A percentile compares a stretch with the other conserved stretches of the same genome.
Evolutionary conservation across 1,284 basidiomycete genomes (phyloP).

Genomic region (Heterobasidion irregulare): DNA sequence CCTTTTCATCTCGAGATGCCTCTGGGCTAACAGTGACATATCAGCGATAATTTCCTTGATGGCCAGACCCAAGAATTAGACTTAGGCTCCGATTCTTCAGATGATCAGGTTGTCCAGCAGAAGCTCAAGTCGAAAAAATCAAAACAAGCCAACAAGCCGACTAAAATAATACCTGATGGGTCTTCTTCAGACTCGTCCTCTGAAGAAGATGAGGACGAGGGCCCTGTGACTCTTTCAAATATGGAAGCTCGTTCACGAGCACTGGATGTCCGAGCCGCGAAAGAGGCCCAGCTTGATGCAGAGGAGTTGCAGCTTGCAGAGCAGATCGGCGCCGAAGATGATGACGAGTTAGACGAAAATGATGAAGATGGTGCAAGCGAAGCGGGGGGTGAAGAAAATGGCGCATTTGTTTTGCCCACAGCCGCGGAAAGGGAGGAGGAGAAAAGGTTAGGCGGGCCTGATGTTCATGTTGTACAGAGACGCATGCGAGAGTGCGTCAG

Average conservation of each 20-base stretch:
- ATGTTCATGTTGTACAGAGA: slow-evolving; percentile 79
- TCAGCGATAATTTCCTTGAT: slow-evolving; percentile 29
- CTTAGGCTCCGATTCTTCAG: slow-evolving; percentile 60
- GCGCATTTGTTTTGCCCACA: slow-evolving; percentile 72
- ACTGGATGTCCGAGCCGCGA: slow-evolving; percentile 56
- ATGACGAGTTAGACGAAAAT: slow-evolving; percentile 46
- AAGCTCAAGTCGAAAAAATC: slow-evolving; percentile 36
- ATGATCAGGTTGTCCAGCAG: slow-evolving; percentile 42
- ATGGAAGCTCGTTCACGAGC: slow-evolving; percentile 72
- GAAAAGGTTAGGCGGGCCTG: slow-evolving; percentile 62
- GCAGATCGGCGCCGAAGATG: slow-evolving; percentile 29
- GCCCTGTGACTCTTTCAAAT: slow-evolving; percentile 60
- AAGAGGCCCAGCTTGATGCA: slow-evolving; percentile 59
- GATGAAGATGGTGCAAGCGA: slow-evolving; percentile 53
- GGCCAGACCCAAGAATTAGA: slow-evolving; percentile 59
- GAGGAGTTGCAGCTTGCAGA: slow-evolving; percentile 60
- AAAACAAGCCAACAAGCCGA: slow-evolving; percentile 40
- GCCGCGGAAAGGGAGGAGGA: slow-evolving; percentile 78
- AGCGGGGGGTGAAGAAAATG: slow-evolving; percentile 49
- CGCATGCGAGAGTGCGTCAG: slow-evolving; percentile 86
- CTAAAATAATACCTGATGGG: slow-evolving; percentile 41
- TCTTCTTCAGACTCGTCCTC: slow-evolving; percentile 34
- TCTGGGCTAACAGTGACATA: slow-evolving; percentile 3
- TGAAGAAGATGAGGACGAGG: slow-evolving; percentile 43
- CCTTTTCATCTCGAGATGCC: slow-evolving; percentile 7